Evolutionary conservation across 2,329 filamentous ascomycete species (phyloP).

Genomic region (Alternaria gansuensis): DNA sequence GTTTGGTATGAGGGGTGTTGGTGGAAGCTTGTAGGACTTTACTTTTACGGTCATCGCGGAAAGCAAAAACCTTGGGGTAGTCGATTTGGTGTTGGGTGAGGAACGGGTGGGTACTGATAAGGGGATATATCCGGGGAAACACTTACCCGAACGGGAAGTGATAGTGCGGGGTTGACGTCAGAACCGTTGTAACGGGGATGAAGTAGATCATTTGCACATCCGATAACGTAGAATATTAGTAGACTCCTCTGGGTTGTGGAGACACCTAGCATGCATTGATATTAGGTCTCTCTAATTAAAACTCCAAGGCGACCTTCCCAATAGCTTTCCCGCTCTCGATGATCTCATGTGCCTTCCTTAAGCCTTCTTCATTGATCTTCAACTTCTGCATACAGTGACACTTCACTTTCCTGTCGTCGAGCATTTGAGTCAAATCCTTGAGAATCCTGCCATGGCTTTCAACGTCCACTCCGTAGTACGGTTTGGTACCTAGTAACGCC

Average conservation of each 20-base stretch:
- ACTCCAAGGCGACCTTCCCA: constrained; percentile 14
- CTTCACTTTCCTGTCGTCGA: constrained; percentile 4
- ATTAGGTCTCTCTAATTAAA: background rate
- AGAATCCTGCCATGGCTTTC: constrained; percentile 14
- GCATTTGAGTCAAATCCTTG: constrained; percentile 6
- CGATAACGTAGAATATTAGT: background rate
- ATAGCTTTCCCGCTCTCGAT: constrained; percentile 10
- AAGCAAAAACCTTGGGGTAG: background rate
- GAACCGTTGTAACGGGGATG: background rate
- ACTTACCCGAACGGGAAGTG: constrained; percentile 15
- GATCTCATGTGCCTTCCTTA: constrained; percentile 18
- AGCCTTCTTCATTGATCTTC: constrained; percentile 10
- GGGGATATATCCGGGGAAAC: background rate
- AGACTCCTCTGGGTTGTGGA: background rate
- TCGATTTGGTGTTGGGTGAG: background rate
- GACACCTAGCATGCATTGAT: background rate
- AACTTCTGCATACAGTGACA: constrained; percentile 17
- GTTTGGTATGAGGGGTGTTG: constrained; percentile 53
- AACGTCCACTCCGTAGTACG: constrained; percentile 13
- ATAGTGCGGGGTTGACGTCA: constrained; percentile 20
- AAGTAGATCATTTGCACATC: background rate
- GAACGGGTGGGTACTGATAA: background rate
- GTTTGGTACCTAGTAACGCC: constrained; percentile 15
- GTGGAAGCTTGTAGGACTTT: constrained; percentile 35
- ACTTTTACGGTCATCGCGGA: constrained; percentile 24